These are phyloP conservation scores for Erythrophleum fordii DNA, from an alignment of 306 rosid species.

Conservation along the genomic window DNA sequence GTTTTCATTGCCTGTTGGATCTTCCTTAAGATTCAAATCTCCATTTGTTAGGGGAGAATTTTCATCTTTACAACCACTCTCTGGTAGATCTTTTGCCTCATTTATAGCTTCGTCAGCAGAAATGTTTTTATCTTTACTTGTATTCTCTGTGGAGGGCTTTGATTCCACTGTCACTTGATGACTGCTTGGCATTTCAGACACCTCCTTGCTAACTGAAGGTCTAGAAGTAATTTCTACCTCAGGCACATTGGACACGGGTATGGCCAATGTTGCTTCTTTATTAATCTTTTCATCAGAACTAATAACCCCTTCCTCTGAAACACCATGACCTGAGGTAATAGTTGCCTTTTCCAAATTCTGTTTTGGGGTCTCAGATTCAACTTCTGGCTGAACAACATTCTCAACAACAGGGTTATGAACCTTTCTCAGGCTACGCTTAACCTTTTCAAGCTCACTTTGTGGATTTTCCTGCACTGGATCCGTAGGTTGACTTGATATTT, in stretches of 20 bases:
- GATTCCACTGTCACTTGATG: conserved; percentile 56
- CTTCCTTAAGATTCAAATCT: conserved; percentile 68
- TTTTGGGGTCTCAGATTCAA: conserved; percentile 60
- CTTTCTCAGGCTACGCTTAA: conserved; percentile 91
- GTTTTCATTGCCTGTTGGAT: conserved; percentile 62
- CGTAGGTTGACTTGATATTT: conserved; percentile 64
- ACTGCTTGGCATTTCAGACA: conserved; percentile 43
- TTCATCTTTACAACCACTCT: conserved; percentile 56
- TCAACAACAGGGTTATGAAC: conserved; percentile 86
- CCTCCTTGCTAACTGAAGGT: conserved; percentile 55
- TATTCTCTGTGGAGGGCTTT: conserved; percentile 59
- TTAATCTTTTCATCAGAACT: conserved; percentile 55
- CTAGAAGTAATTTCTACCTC: conserved; percentile 60
- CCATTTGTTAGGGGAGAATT: conserved; percentile 59
- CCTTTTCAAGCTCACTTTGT: conserved; percentile 92
- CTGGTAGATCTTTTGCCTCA: conserved; percentile 55
- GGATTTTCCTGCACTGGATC: conserved; percentile 81
- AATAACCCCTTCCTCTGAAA: conserved; percentile 47
- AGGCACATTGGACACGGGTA: conserved; percentile 40
- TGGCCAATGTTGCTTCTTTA: conserved; percentile 49
- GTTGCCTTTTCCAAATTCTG: conserved; percentile 61
- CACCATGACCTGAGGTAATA: conserved; percentile 42
- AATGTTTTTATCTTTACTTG: conserved; percentile 52
- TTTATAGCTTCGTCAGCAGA: conserved; percentile 48
- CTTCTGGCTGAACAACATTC: conserved; percentile 59